These are phyloP conservation scores for Diospyros kaki DNA, from an alignment of 148 eudicot genomes.

Conservation along the genomic window DNA sequence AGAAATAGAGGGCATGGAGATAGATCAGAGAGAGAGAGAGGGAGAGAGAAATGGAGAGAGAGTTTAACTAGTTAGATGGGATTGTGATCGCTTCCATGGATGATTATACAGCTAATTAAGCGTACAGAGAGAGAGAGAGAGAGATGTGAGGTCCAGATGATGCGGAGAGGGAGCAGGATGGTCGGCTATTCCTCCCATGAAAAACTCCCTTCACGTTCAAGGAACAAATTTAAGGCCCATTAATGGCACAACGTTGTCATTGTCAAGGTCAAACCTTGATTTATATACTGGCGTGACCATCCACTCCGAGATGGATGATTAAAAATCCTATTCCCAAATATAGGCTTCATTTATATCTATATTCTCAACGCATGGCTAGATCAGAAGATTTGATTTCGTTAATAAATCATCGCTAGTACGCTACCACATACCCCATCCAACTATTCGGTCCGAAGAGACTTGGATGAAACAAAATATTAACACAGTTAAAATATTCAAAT, in stretches of 20 bases:
- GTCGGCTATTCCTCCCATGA: background rate
- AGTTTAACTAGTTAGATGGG: background rate
- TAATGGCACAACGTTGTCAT: background rate
- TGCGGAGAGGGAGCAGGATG: constrained; percentile 12
- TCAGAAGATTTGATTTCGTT: too few species aligned
- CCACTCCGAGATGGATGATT: too few species aligned
- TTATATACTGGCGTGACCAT: too few species aligned
- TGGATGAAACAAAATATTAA: too few species aligned
- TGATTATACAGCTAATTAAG: background rate
- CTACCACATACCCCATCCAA: too few species aligned
- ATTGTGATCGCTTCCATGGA: constrained; percentile 10
- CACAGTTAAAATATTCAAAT: too few species aligned
- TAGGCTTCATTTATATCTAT: too few species aligned
- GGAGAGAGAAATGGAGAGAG: background rate
- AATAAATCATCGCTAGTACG: too few species aligned
- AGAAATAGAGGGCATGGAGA: background rate
- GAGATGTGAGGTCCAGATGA: constrained; percentile 2
- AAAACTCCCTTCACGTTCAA: constrained; percentile 10
- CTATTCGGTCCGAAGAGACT: too few species aligned
- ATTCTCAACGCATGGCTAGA: too few species aligned
- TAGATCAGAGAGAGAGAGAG: background rate
- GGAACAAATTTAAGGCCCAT: background rate
- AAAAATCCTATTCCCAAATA: too few species aligned
- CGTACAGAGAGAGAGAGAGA: constrained; percentile 14
- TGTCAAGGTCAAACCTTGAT: background rate